phyloP scores from a whole-genome alignment of 169 alveolate genomes.

The Plasmodium fragile region DNA sequence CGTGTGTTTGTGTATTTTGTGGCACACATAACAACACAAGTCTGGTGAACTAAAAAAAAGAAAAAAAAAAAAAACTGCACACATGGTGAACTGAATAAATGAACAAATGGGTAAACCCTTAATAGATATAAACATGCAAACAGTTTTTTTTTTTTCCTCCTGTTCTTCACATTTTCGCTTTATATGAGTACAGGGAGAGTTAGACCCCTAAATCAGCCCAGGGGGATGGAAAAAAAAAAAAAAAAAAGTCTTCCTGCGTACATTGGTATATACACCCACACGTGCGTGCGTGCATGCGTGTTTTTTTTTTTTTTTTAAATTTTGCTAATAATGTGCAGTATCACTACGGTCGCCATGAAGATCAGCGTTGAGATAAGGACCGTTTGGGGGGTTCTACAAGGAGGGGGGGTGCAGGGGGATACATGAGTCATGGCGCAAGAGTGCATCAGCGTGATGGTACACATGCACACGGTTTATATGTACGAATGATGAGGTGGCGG shows the following conservation, averaged over 20 bases:
- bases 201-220: neutral
- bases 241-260: neutral
- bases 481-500: neutral
- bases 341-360: slow-evolving; percentile 87
- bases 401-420: neutral
- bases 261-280: slow-evolving; percentile 5
- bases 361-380: slow-evolving; percentile 80
- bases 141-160: neutral
- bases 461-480: neutral
- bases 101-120: neutral
- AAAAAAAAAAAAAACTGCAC: neutral
- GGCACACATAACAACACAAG: neutral
- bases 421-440: neutral
- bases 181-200: neutral
- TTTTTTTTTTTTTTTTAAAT: slow-evolving; percentile 51
- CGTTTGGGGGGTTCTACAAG: slow-evolving; percentile 84
- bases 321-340: slow-evolving; percentile 82
- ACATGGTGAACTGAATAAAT: neutral
- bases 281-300: neutral
- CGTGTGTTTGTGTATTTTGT: neutral
- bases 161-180: neutral
- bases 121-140: neutral
- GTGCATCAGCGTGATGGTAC: neutral
- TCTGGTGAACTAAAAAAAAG: neutral
- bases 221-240: neutral